These are phyloP conservation scores for Anthostomella pinea DNA, from an alignment of 2,329 filamentous ascomycete genomes.

Conservation along the genomic window DNA sequence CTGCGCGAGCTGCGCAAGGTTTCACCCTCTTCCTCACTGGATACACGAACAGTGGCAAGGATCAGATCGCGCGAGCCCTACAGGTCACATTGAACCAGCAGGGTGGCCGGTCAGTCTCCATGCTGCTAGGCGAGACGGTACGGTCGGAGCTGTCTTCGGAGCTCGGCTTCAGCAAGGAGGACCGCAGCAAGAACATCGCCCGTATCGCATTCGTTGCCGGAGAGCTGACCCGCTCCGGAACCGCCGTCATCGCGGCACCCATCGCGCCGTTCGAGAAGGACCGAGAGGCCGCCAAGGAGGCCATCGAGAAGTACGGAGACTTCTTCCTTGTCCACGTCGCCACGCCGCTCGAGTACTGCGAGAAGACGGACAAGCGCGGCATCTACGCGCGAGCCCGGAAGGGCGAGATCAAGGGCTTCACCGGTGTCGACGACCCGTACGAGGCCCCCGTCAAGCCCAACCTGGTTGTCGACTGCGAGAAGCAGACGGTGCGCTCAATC, in stretches of 20 bases:
- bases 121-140: constrained; percentile 93
- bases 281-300: constrained; percentile 73
- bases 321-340: constrained; percentile 97
- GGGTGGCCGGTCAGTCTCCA: constrained; percentile 88
- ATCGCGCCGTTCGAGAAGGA: constrained; percentile 89
- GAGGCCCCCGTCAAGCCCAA: constrained; percentile 80
- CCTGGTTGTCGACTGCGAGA: constrained; percentile 79
- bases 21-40: constrained; percentile 99
- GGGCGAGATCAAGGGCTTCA: constrained; percentile 97
- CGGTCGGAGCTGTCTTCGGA: constrained; percentile 90
- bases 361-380: constrained; percentile 92
- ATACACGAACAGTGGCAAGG: constrained; percentile 95
- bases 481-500: constrained; percentile 84
- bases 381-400: constrained; percentile 80
- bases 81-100: constrained; percentile 98
- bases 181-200: constrained; percentile 91
- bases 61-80: constrained; percentile 89
- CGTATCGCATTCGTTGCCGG: constrained; percentile 95
- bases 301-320: constrained; percentile 81
- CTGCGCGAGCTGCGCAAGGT: constrained; percentile 83
- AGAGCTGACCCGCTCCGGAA: constrained; percentile 88
- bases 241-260: constrained; percentile 92
- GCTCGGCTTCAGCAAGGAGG: constrained; percentile 89
- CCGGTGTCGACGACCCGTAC: constrained; percentile 95
- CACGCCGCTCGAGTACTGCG: constrained; percentile 85